Conservation (phyloP, 208 protist species). For the Crithidia bombi region DNA sequence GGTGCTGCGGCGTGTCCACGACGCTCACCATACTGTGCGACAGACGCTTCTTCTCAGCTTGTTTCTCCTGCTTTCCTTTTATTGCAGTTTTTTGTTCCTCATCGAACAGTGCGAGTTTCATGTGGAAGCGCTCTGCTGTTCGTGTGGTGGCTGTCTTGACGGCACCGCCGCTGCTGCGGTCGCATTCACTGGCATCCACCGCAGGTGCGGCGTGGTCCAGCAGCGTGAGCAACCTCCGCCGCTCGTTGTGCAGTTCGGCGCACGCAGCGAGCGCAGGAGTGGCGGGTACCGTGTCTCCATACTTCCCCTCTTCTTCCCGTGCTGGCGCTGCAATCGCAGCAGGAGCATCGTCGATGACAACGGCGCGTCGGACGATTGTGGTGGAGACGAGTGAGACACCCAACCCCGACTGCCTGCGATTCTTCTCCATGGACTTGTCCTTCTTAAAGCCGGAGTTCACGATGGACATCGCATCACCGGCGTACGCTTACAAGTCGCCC, state of each 20-base stretch:
- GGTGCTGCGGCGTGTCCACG: too few relatives aligned
- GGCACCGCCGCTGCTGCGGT: constrained; percentile 3
- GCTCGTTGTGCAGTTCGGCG: constrained; percentile 6
- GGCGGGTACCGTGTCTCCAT: not conserved
- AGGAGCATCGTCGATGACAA: constrained; percentile 12
- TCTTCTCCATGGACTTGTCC: constrained; percentile 89
- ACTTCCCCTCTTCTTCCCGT: not conserved
- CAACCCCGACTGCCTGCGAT: constrained; percentile 84
- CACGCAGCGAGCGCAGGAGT: not conserved
- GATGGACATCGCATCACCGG: constrained; percentile 71
- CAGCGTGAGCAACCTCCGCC: not conserved
- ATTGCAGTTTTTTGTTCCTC: not conserved
- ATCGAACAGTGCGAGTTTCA: not conserved
- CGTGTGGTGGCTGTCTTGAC: not conserved
- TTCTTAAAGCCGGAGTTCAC: constrained; percentile 80
- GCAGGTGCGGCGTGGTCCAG: not conserved
- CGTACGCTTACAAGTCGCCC: constrained; percentile 77
- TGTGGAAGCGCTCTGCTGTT: constrained; percentile 7
- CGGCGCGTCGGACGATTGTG: constrained; percentile 43
- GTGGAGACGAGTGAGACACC: constrained; percentile 86
- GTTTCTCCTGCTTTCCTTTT: not conserved
- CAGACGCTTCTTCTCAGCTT: constrained; percentile 5
- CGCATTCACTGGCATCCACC: not conserved
- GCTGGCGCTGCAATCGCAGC: not conserved
- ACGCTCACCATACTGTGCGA: too few relatives aligned